A percentile compares a stretch with the other conserved stretches of the same genome.
Conservation (phyloP, 2,329 filamentous ascomycete genomes). For the Aspergillus spinulosporus region DNA sequence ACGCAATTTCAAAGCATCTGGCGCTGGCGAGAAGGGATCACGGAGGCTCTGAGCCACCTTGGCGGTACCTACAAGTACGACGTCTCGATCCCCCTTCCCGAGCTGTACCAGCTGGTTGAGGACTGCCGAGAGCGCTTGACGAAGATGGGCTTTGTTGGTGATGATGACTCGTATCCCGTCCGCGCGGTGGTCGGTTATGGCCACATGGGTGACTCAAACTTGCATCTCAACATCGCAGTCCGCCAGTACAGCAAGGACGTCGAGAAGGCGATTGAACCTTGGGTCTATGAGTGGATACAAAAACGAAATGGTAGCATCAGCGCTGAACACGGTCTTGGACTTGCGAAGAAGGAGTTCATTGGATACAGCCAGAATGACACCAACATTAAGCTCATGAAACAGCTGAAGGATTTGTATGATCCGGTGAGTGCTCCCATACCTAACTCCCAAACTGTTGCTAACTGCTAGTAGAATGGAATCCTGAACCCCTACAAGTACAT, state of each 20-base stretch:
- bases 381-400: conserved; percentile 88
- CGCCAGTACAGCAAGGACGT: conserved; percentile 82
- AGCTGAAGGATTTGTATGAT: conserved; percentile 91
- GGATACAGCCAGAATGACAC: conserved; percentile 87
- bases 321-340: conserved; percentile 89
- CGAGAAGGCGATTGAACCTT: conserved; percentile 86
- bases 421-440: conserved; percentile 63
- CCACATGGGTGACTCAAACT: conserved; percentile 95
- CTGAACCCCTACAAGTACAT: conserved; percentile 99
- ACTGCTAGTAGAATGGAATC: conserved; percentile 73
- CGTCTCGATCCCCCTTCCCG: conserved; percentile 83
- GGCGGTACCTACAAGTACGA: conserved; percentile 99
- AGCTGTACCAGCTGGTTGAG: conserved; percentile 87
- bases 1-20: conserved; percentile 84
- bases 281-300: conserved; percentile 95
- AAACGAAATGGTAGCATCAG: conserved; percentile 89
- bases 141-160: conserved; percentile 73
- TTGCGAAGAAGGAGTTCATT: conserved; percentile 95
- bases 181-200: conserved; percentile 93
- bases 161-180: conserved; percentile 73
- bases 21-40: conserved; percentile 90
- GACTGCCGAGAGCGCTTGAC: conserved; percentile 74
- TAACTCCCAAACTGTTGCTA: conserved; percentile 14
- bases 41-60: conserved; percentile 83
- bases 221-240: conserved; percentile 88